Percentiles rank a stretch among this genome's conserved stretches.
Evolutionary conservation across 2,329 filamentous ascomycete species (phyloP).

Genomic region (Nigrospora oryzae): DNA sequence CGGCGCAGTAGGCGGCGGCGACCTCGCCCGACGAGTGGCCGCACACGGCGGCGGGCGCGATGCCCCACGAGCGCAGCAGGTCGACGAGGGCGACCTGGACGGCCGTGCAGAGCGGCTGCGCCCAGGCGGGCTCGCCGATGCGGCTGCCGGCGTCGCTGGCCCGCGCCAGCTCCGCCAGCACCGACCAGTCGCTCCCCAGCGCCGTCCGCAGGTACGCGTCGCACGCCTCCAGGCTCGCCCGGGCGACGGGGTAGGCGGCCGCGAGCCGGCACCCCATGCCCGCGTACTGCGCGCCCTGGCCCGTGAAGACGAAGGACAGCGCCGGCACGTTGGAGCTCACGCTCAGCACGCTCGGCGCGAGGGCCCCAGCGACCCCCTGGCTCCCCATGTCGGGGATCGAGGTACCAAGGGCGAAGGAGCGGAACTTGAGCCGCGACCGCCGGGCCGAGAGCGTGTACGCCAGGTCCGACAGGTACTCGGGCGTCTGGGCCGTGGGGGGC

Average conservation of each 20-base stretch:
- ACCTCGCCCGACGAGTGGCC: constrained; percentile 15
- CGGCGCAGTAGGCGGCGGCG: constrained; percentile 16
- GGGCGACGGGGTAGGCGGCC: constrained; percentile 7
- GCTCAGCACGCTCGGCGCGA: neutral
- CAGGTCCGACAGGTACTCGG: neutral
- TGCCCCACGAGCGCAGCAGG: constrained; percentile 19
- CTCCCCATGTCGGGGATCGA: neutral
- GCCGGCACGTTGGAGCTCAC: constrained; percentile 6
- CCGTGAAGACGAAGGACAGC: constrained; percentile 23
- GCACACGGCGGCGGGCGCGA: constrained; percentile 17
- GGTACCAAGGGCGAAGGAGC: neutral
- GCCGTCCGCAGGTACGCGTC: constrained; percentile 8
- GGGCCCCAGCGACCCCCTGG: too few species aligned
- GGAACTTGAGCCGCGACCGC: neutral
- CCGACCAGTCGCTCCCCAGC: constrained; percentile 12
- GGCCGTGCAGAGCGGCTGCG: constrained; percentile 28
- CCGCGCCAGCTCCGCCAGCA: constrained; percentile 12
- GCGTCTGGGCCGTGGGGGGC: neutral
- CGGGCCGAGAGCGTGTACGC: neutral
- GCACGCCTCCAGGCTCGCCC: constrained; percentile 6
- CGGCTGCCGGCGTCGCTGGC: constrained; percentile 6
- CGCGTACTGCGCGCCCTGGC: constrained; percentile 25
- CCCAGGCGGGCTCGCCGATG: constrained; percentile 15
- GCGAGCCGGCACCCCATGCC: constrained; percentile 21
- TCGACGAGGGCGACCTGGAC: constrained; percentile 31